phyloP scores from a whole-genome alignment of 1,139 yeast genomes.

The Hemisphaericaspora lyxosophila region DNA sequence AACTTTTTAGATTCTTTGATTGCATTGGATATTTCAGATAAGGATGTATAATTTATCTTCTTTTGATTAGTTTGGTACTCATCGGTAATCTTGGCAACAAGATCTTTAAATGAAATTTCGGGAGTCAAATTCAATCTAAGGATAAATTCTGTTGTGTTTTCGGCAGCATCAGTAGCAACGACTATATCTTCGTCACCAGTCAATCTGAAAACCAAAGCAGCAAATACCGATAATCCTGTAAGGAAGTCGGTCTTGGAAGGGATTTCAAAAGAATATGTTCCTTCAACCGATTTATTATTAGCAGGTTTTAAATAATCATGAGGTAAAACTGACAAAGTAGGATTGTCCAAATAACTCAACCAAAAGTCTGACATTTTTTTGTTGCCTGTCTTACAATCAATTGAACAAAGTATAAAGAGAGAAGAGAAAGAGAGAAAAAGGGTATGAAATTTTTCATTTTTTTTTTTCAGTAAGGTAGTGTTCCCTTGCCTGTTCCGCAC shows the following conservation, averaged over 20 bases:
- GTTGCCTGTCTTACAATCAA: constrained; percentile 1
- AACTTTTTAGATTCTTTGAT: constrained; percentile 50
- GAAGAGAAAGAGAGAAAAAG: not conserved
- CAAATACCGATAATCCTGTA: constrained; percentile 66
- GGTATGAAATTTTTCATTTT: constrained; percentile 2
- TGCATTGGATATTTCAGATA: constrained; percentile 55
- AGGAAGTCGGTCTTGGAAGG: constrained; percentile 32
- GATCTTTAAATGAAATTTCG: constrained; percentile 50
- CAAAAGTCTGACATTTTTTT: constrained; percentile 46
- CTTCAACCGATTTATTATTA: constrained; percentile 68
- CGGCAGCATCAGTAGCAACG: constrained; percentile 62
- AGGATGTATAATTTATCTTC: constrained; percentile 43
- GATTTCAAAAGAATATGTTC: constrained; percentile 42
- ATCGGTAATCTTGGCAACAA: constrained; percentile 45
- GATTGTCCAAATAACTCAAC: constrained; percentile 69
- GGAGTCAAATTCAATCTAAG: constrained; percentile 62
- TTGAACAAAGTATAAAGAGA: not conserved
- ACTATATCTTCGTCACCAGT: constrained; percentile 95
- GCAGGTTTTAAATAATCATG: constrained; percentile 82
- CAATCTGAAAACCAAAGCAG: constrained; percentile 69
- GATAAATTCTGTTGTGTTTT: constrained; percentile 48
- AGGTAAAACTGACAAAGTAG: constrained; percentile 84
- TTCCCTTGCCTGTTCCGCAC: too few species aligned
- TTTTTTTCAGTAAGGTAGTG: not conserved
- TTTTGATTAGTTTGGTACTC: constrained; percentile 41